These are phyloP conservation scores for Mrakia gelida DNA, from an alignment of 768 basidiomycete species.

Conservation along the genomic window DNA sequence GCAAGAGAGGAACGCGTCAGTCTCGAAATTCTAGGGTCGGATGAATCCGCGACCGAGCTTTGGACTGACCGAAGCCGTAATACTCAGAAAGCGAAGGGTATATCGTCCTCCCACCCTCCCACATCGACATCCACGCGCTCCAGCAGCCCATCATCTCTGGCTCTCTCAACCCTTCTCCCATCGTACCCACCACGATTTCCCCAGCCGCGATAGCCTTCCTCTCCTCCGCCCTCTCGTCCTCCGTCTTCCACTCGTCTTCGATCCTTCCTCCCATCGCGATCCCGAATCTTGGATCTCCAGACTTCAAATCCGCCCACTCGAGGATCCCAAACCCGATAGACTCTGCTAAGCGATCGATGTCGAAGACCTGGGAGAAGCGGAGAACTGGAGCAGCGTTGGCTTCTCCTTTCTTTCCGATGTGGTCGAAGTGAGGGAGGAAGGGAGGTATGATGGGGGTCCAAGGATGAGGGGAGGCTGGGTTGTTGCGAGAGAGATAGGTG, in stretches of 20 bases:
- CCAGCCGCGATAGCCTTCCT: neutral
- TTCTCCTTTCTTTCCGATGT: neutral
- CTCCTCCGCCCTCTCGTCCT: neutral
- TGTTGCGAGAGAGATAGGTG: neutral
- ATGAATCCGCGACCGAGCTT: neutral
- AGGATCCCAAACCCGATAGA: neutral
- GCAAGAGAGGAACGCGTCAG: neutral
- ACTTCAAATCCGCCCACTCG: neutral
- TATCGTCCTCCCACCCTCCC: neutral
- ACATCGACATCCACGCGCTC: neutral
- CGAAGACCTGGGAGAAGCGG: neutral
- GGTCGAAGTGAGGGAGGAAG: neutral
- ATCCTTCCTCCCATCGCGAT: neutral
- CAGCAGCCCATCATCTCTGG: neutral
- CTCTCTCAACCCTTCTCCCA: neutral
- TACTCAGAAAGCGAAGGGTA: neutral
- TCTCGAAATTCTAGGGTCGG: no score
- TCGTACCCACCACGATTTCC: no score
- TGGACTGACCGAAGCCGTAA: neutral
- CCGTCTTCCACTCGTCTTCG: neutral
- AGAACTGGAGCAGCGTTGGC: neutral
- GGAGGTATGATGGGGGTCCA: neutral
- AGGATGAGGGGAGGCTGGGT: neutral
- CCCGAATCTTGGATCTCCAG: neutral
- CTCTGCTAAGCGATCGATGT: neutral